A percentile compares a stretch with the other conserved stretches of the same genome.
Evolutionary conservation across 768 basidiomycete species (phyloP).

Genomic region (Rhodosporidiobolus odoratus): DNA sequence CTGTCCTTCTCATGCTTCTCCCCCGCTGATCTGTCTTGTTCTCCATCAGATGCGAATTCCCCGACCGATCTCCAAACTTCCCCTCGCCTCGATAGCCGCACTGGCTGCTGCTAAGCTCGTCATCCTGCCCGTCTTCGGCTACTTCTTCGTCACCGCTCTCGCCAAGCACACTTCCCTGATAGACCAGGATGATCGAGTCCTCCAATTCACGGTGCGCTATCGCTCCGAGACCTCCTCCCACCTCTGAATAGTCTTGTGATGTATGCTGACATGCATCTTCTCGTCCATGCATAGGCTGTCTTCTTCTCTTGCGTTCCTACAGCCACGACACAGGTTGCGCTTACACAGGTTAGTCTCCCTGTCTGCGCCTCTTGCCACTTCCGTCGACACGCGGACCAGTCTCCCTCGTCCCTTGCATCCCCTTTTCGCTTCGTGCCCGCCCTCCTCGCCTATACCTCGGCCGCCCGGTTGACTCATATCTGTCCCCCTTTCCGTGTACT

Average conservation of each 20-base stretch:
- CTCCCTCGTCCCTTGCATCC: too few species aligned
- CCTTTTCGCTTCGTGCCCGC: too few species aligned
- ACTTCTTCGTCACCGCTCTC: slow-evolving; percentile 56
- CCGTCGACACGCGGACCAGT: slow-evolving; percentile 48
- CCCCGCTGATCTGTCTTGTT: background rate
- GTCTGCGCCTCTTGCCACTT: too few species aligned
- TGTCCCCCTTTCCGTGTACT: slow-evolving; percentile 57
- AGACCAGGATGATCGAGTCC: slow-evolving; percentile 55
- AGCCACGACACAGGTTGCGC: slow-evolving; percentile 10
- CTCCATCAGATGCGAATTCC: slow-evolving; percentile 7
- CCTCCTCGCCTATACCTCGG: too few species aligned
- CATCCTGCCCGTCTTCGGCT: slow-evolving; percentile 60
- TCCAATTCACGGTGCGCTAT: slow-evolving; percentile 57
- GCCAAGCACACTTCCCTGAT: slow-evolving; percentile 52
- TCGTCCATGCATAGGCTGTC: slow-evolving; percentile 50
- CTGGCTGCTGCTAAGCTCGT: slow-evolving; percentile 59
- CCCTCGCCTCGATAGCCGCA: slow-evolving; percentile 55
- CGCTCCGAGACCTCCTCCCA: too few species aligned
- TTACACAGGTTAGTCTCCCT: background rate
- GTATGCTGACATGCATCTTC: background rate
- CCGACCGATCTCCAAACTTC: slow-evolving; percentile 44
- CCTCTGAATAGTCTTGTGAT: background rate
- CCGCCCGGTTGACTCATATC: too few species aligned
- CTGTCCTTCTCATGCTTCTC: background rate
- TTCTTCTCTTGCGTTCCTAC: slow-evolving; percentile 12